Percentiles rank a stretch among this genome's conserved stretches.
Evolutionary conservation across 768 basidiomycete genomes (phyloP).

Genomic region (Daedaleopsis sinensis): DNA sequence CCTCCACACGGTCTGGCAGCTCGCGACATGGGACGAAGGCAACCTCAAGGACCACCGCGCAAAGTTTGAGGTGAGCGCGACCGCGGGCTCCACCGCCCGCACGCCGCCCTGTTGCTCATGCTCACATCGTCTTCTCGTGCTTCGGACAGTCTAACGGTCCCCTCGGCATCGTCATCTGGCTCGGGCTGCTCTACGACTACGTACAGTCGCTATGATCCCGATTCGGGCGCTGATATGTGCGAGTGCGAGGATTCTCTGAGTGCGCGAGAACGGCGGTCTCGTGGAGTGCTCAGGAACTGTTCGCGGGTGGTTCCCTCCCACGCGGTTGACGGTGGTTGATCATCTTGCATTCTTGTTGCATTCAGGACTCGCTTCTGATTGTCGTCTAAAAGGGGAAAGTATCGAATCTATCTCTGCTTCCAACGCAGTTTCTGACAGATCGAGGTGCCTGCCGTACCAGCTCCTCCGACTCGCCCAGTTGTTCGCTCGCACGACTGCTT

Average conservation of each 20-base stretch:
- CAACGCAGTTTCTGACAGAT: too few species aligned
- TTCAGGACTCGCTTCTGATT: too few species aligned
- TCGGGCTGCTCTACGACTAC: neutral
- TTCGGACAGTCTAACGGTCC: neutral
- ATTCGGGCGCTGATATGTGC: neutral
- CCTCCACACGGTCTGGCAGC: slow-evolving; percentile 51
- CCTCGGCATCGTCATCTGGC: neutral
- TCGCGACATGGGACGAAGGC: slow-evolving; percentile 42
- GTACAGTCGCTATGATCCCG: neutral
- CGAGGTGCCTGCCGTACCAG: too few species aligned
- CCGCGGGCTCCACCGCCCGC: neutral
- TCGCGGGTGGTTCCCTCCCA: too few species aligned
- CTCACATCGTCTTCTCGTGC: neutral
- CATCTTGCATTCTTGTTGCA: too few species aligned
- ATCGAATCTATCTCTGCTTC: too few species aligned
- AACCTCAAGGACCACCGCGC: slow-evolving; percentile 39
- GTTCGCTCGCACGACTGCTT: too few species aligned
- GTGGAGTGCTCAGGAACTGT: neutral
- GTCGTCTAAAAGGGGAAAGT: too few species aligned
- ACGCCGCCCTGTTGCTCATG: neutral
- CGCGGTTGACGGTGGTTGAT: too few species aligned
- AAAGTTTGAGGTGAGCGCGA: slow-evolving; percentile 31
- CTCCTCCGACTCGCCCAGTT: too few species aligned
- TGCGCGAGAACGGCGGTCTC: neutral
- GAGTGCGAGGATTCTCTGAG: neutral